Conservation (phyloP, 1,139 yeast species). For the Sugiyamaella neomexicana region DNA sequence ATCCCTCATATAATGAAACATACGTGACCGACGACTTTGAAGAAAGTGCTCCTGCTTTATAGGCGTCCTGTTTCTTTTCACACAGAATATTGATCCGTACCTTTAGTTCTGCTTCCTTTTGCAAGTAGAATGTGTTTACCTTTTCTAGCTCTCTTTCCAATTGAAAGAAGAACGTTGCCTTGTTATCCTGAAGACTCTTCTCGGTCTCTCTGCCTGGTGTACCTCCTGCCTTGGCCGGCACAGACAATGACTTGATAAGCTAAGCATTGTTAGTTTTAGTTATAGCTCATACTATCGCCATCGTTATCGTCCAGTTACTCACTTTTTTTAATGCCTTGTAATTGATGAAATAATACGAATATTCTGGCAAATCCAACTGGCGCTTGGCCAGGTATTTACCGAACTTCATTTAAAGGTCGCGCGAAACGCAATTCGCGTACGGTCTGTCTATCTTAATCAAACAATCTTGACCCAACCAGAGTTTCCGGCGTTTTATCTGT, state of each 20-base stretch:
- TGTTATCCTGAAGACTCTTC: constrained; percentile 77
- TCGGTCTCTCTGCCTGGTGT: constrained; percentile 43
- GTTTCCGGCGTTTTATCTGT: neutral
- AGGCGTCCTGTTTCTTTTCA: constrained; percentile 67
- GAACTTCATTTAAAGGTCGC: constrained; percentile 58
- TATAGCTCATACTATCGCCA: no score
- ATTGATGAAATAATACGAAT: constrained; percentile 88
- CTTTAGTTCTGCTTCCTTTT: constrained; percentile 80
- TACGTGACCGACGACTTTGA: constrained; percentile 56
- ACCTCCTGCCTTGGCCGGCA: constrained; percentile 25
- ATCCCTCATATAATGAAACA: constrained; percentile 76
- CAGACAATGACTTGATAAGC: constrained; percentile 46
- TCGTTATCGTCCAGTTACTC: no score
- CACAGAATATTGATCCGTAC: constrained; percentile 73
- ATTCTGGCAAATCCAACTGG: constrained; percentile 92
- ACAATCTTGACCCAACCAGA: neutral
- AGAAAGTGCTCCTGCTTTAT: constrained; percentile 45
- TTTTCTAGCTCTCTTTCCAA: constrained; percentile 93
- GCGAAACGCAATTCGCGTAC: neutral
- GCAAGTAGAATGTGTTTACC: constrained; percentile 84
- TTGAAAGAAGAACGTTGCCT: constrained; percentile 89
- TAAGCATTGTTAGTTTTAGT: constrained; percentile 4
- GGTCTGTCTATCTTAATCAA: neutral
- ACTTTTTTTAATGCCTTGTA: constrained; percentile 84
- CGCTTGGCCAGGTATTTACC: constrained; percentile 94